Evolutionary conservation across 78 protist species (phyloP).

Genomic region (Goniomonas avonlea): DNA sequence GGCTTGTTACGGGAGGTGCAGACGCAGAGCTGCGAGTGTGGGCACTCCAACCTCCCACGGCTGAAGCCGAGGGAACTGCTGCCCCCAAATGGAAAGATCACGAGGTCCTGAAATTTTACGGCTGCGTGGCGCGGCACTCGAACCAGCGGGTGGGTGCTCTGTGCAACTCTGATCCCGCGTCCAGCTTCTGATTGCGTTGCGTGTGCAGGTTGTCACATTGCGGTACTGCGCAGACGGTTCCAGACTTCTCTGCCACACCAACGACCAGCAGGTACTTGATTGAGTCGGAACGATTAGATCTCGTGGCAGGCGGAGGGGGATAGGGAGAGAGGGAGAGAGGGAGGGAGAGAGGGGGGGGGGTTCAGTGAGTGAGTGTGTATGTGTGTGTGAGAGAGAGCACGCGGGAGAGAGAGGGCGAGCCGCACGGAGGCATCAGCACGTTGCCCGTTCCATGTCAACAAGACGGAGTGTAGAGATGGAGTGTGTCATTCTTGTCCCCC

Average conservation of each 20-base stretch:
- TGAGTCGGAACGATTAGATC: too few relatives aligned
- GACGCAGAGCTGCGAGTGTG: constrained; percentile 46
- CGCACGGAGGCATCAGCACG: too few relatives aligned
- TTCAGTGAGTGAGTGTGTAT: too few relatives aligned
- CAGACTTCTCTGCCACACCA: neutral
- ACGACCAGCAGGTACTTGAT: neutral
- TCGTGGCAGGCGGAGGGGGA: too few relatives aligned
- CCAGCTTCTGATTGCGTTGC: too few relatives aligned
- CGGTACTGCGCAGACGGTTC: neutral
- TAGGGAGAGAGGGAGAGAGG: too few relatives aligned
- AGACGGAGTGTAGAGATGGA: neutral
- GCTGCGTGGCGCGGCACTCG: neutral
- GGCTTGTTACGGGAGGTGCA: constrained; percentile 42
- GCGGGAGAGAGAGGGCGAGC: too few relatives aligned
- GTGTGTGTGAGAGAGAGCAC: too few relatives aligned
- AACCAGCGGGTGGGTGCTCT: neutral
- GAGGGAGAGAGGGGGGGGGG: too few relatives aligned
- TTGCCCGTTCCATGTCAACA: neutral
- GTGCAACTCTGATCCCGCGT: too few relatives aligned
- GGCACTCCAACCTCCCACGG: neutral
- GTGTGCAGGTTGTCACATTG: neutral
- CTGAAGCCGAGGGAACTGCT: neutral
- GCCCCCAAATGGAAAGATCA: neutral
- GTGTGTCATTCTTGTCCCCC: too few relatives aligned
- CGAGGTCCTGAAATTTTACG: neutral